phyloP scores from a whole-genome alignment of 2,329 filamentous ascomycete species.

The Penicillium sp. region DNA sequence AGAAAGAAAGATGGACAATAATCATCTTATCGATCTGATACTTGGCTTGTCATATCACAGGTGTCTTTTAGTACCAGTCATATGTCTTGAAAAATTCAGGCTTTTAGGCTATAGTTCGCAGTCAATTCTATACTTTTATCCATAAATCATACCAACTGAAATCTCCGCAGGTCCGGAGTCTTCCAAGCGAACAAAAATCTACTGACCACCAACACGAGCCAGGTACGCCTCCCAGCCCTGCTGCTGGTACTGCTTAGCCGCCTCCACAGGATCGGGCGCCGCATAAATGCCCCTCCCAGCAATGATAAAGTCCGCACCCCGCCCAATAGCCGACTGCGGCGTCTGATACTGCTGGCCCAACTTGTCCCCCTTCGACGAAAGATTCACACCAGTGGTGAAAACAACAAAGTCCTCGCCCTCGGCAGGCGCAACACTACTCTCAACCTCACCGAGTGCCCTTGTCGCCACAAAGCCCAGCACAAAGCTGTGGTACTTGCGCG shows the following conservation, averaged over 20 bases:
- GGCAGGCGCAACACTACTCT: constrained; percentile 29
- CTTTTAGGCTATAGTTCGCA: background rate
- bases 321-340: constrained; percentile 48
- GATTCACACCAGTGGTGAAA: constrained; percentile 54
- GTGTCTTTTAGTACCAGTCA: background rate
- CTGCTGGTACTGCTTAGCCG: constrained; percentile 49
- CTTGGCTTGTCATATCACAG: background rate
- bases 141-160: background rate
- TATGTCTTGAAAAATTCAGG: background rate
- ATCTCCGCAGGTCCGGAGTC: background rate
- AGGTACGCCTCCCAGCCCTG: constrained; percentile 53
- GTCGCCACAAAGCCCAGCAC: constrained; percentile 54
- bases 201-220: constrained; percentile 38
- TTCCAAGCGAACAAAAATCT: background rate
- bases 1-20: background rate
- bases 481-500: constrained; percentile 48
- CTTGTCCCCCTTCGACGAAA: constrained; percentile 52
- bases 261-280: constrained; percentile 49
- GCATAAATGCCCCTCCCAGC: constrained; percentile 53
- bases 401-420: constrained; percentile 53
- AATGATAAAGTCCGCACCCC: constrained; percentile 55
- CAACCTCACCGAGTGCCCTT: constrained; percentile 43
- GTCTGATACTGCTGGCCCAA: constrained; percentile 55
- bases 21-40: background rate
- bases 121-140: background rate